A percentile compares a stretch with the other conserved stretches of the same genome.
Conservation (phyloP, 2,329 filamentous ascomycete species). For the Exophiala sp. region DNA sequence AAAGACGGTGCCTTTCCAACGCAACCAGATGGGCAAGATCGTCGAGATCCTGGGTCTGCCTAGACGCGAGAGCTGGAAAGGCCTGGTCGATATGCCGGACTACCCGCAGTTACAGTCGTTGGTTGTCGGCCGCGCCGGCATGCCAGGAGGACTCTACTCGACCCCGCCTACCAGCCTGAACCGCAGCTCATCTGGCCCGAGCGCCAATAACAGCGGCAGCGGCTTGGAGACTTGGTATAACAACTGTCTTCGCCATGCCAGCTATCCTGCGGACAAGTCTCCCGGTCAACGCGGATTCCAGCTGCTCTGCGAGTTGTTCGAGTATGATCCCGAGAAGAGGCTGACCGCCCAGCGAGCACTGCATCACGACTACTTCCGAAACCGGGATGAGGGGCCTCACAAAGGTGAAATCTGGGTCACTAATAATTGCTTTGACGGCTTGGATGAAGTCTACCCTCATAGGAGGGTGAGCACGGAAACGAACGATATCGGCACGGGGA, state of each 20-base stretch:
- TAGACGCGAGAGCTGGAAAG: slow-evolving; percentile 80
- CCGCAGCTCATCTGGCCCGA: slow-evolving; percentile 37
- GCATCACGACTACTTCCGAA: slow-evolving; percentile 82
- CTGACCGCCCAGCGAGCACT: slow-evolving; percentile 82
- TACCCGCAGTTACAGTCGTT: slow-evolving; percentile 62
- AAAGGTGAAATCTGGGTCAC: slow-evolving; percentile 46
- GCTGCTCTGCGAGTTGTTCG: slow-evolving; percentile 72
- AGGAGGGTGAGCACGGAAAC: slow-evolving; percentile 88
- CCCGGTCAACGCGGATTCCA: slow-evolving; percentile 74
- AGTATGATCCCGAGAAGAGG: slow-evolving; percentile 87
- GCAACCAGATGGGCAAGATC: slow-evolving; percentile 98
- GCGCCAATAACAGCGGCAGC: slow-evolving; percentile 46
- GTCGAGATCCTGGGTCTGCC: slow-evolving; percentile 93
- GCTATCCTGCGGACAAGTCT: slow-evolving; percentile 49
- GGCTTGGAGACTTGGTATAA: slow-evolving; percentile 76
- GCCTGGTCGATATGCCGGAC: slow-evolving; percentile 80
- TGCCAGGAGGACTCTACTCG: slow-evolving; percentile 29
- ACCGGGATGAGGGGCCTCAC: slow-evolving; percentile 42
- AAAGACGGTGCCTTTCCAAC: slow-evolving; percentile 93
- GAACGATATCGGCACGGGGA: slow-evolving; percentile 88
- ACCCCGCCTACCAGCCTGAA: slow-evolving; percentile 34
- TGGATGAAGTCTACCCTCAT: slow-evolving; percentile 82
- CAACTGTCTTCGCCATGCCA: slow-evolving; percentile 57
- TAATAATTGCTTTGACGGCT: slow-evolving; percentile 83
- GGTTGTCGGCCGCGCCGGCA: slow-evolving; percentile 38